phyloP scores from a whole-genome alignment of 2,329 filamentous ascomycete genomes.

The Aspergillus novofumigatus region DNA sequence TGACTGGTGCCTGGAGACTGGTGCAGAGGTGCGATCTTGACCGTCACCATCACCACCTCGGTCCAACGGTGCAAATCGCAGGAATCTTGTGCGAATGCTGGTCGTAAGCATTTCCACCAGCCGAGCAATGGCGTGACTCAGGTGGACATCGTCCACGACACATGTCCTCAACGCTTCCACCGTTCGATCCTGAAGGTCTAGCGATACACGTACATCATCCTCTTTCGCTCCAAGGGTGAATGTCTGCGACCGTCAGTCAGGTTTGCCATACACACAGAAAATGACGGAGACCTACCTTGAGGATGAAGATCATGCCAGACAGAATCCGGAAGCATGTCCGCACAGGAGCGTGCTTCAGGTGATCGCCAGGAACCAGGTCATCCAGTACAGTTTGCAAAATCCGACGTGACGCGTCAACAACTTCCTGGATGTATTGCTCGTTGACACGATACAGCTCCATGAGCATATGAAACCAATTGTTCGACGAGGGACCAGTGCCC shows the following conservation, averaged over 20 bases:
- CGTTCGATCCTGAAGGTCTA: slow-evolving; percentile 56
- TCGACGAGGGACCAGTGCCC: slow-evolving; percentile 24
- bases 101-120: slow-evolving; percentile 57
- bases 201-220: slow-evolving; percentile 56
- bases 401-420: slow-evolving; percentile 58
- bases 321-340: slow-evolving; percentile 63
- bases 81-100: slow-evolving; percentile 55
- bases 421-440: slow-evolving; percentile 58
- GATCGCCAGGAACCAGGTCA: slow-evolving; percentile 54
- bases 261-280: not conserved
- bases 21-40: slow-evolving; percentile 33
- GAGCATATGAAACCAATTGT: slow-evolving; percentile 35
- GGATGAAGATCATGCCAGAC: slow-evolving; percentile 60
- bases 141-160: slow-evolving; percentile 63
- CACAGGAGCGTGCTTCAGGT: slow-evolving; percentile 59
- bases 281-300: slow-evolving; percentile 46
- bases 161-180: slow-evolving; percentile 56
- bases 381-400: slow-evolving; percentile 59
- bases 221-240: slow-evolving; percentile 62
- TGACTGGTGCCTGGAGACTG: slow-evolving; percentile 34
- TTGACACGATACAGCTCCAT: slow-evolving; percentile 54
- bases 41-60: slow-evolving; percentile 40
- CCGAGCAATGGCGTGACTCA: slow-evolving; percentile 59
- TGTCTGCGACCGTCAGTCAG: slow-evolving; percentile 37
- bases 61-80: slow-evolving; percentile 53